These are phyloP conservation scores for Ophiocordyceps camponoti-leonardi DNA, from an alignment of 2,329 filamentous ascomycete genomes.

Conservation along the genomic window DNA sequence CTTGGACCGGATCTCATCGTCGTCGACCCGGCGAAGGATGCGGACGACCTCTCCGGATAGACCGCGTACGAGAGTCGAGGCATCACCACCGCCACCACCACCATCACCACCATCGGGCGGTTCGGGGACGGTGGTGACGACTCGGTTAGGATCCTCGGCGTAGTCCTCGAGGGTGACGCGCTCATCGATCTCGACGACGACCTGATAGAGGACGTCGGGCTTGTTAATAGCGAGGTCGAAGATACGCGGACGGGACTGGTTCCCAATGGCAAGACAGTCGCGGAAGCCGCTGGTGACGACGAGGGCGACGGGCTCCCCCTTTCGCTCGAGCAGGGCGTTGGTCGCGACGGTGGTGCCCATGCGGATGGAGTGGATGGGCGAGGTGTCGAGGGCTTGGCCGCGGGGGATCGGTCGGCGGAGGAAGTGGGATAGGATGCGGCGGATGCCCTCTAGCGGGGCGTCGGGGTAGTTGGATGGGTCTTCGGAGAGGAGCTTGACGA, in stretches of 20 bases:
- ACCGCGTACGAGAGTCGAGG: slow-evolving; percentile 45
- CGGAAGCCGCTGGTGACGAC: slow-evolving; percentile 57
- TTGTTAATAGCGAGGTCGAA: slow-evolving; percentile 56
- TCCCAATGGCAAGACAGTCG: slow-evolving; percentile 55
- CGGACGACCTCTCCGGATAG: slow-evolving; percentile 52
- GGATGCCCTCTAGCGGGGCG: slow-evolving; percentile 57
- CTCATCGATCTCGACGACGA: slow-evolving; percentile 58
- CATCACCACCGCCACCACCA: too few relatives aligned
- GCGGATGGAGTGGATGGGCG: slow-evolving; percentile 43
- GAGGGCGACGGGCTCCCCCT: slow-evolving; percentile 54
- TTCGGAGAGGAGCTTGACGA: slow-evolving; percentile 57
- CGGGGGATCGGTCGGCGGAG: slow-evolving; percentile 14
- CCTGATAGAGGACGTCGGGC: slow-evolving; percentile 51
- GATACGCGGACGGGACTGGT: slow-evolving; percentile 55
- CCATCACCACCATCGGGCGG: slow-evolving; percentile 23
- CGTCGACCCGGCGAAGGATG: slow-evolving; percentile 42
- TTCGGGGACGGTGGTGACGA: slow-evolving; percentile 21
- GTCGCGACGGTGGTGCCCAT: slow-evolving; percentile 74
- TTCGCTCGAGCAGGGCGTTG: slow-evolving; percentile 58
- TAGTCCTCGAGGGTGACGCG: slow-evolving; percentile 59
- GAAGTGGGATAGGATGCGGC: slow-evolving; percentile 22
- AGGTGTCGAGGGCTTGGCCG: slow-evolving; percentile 16
- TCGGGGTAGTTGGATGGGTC: slow-evolving; percentile 58
- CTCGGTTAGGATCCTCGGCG: slow-evolving; percentile 44
- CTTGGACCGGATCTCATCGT: slow-evolving; percentile 33